Evolutionary conservation across 108 stramenopile species (phyloP), one percentile per base, ranked within the genome.

Genomic region (Asterionellopsis glacialis): DNA sequence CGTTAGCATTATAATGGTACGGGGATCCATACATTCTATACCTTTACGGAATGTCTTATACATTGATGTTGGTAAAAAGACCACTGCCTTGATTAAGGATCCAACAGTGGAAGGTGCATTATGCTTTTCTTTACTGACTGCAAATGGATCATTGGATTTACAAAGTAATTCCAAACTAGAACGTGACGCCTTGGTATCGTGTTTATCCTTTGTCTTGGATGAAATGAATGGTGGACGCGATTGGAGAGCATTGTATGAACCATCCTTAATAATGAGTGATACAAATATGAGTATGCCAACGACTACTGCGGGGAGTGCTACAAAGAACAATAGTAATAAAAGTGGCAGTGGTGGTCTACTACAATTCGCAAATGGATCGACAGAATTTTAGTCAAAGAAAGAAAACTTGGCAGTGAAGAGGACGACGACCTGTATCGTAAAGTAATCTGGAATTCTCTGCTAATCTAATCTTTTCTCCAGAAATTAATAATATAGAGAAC

Each of bases 41-140:
- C 43, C 76, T 13, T 51, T 84, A 51, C 51, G 54, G 0, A 66
- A 80, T 57, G 58, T 84, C 7, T 38, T 84, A 27, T 84, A 84
- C 57, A 67, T 84, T 49, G 82, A 84, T 45, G 79, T 84, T 0
- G 82, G 82, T 11, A 84, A 84, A 55, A 70, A 74, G 48, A 84
- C 82, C 11, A 59, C 73, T 24, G 82, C 82, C 13, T 51, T 84
- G 19, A 22, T 65, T n/a, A 14, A 44, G 12, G 45, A 65, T 18
- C 5, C 18, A 0, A 15, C 21, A 10, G 40, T 65, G 12, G 12
- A 11, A 2, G 55, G 41, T 41, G 22, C 23, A 27, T 7, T 42
- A 9, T 83, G 82, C 40, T 74, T 79, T 45, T 75, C 73, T 6
- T 45, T 83, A 13, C 63, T 83, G 55, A 83, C 82, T 12, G 73